Evolutionary conservation across 2,329 filamentous ascomycete genomes (phyloP), one percentile per base, ranked within the genome.

Genomic region (Colletotrichum incanum): DNA sequence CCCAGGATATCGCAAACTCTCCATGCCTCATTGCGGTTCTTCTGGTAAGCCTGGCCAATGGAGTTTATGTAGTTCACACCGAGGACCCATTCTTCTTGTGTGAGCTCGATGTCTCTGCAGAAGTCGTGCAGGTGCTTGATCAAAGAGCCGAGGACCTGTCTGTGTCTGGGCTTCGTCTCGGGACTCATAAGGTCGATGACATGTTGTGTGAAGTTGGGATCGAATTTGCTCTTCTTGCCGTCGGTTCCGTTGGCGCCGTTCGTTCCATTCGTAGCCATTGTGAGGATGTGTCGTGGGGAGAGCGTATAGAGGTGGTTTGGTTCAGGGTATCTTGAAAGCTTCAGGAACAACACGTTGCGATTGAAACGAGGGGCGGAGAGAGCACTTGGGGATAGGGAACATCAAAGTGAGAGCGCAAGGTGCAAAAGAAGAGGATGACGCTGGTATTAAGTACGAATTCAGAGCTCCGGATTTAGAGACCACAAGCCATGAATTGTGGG

Each of bases 1-100:
- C 71, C 71, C 47, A 73, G 60, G 26, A 73, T 73, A 45, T 73
- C 71, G 52, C 68, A 71, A n/a, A 73, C 63, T 49, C 71, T 45
- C 71, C 71, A 73, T 11, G 71, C 69, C 71, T 73, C 71, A 34
- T 73, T 73, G 64, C 71, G 71, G 71, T 73, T 73, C 71, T 73
- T 73, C 71, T 72, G 39, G 71, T 73, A 73, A 47, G 71, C 67
- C 71, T 73, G 71, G 63, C 71, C 71, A 20, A 73, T 71, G 45
- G 71, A 56, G 71, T 73, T 73, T 68, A 73, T 67, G 68, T 73
- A 73, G 68, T 73, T 73, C 47, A 73, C 71, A 28, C 71, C 71
- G 20, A 72, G 39, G 16, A 73, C n/a, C 71, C 71, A 73, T 49
- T 73, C 71, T 7, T 73, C 71, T 63, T 73, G 71, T 26, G 66